Percentiles rank a stretch among this genome's conserved stretches.
phyloP scores from a whole-genome alignment of 352 stramenopile species.

The Pythium rishiriense region DNA sequence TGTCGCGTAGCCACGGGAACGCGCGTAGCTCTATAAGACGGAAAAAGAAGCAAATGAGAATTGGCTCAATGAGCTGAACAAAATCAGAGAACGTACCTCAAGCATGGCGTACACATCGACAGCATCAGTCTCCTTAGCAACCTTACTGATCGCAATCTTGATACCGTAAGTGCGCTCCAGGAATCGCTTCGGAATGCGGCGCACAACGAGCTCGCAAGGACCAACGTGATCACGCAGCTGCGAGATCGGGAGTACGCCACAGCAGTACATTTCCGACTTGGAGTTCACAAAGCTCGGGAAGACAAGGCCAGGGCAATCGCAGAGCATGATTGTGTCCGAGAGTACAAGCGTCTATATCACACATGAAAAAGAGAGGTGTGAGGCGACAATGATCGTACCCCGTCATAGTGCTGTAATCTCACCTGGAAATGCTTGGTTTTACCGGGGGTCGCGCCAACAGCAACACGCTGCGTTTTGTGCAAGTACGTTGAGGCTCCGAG shows the following conservation, averaged over 20 bases:
- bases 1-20: conserved; percentile 91
- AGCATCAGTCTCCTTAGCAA: conserved; percentile 67
- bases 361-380: conserved; percentile 1
- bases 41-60: background rate
- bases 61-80: too few relatives aligned
- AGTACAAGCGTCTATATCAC: conserved; percentile 92
- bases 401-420: background rate
- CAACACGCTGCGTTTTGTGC: conserved; percentile 96
- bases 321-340: conserved; percentile 97
- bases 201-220: conserved; percentile 94
- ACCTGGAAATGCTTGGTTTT: conserved; percentile 99
- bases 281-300: conserved; percentile 99
- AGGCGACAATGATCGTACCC: background rate
- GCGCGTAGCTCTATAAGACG: conserved; percentile 62
- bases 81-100: conserved; percentile 3
- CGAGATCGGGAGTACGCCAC: conserved; percentile 97
- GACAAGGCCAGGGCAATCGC: conserved; percentile 99
- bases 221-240: conserved; percentile 96
- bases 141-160: conserved; percentile 76
- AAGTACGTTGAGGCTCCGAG: conserved; percentile 94
- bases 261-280: conserved; percentile 99
- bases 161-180: conserved; percentile 98
- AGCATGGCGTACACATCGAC: conserved; percentile 78
- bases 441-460: conserved; percentile 96
- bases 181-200: conserved; percentile 94